phyloP scores from a whole-genome alignment of 140 eudicot genomes.

The Erigeron philadelphicus region DNA sequence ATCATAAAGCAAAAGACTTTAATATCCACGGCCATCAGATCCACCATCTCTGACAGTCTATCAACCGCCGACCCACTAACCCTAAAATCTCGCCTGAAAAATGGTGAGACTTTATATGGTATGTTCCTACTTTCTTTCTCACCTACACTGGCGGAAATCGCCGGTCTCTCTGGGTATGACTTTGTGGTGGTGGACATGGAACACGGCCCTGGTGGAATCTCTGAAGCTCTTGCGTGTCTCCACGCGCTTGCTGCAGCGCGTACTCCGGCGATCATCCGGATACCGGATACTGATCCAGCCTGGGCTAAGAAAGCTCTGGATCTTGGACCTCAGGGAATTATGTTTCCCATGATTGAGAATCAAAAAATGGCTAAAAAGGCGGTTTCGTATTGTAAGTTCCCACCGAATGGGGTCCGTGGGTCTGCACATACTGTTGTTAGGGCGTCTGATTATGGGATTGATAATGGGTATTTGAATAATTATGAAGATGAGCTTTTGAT shows the following conservation, averaged over 20 bases:
- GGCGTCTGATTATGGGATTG: constrained; percentile 74
- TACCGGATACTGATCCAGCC: constrained; percentile 60
- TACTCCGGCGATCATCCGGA: constrained; percentile 68
- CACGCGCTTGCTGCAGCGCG: constrained; percentile 69
- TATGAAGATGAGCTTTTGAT: constrained; percentile 74
- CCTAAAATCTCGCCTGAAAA: constrained; percentile 67
- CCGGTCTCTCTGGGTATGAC: constrained; percentile 82
- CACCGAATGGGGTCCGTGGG: constrained; percentile 81
- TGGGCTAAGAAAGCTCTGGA: constrained; percentile 95
- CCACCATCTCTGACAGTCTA: constrained; percentile 25
- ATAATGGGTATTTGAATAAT: constrained; percentile 56
- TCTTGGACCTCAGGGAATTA: constrained; percentile 85
- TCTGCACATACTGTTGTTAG: constrained; percentile 74
- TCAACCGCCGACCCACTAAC: constrained; percentile 36
- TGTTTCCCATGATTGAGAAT: constrained; percentile 91
- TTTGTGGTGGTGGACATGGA: constrained; percentile 88
- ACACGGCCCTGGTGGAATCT: constrained; percentile 77
- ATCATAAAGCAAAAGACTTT: constrained; percentile 19
- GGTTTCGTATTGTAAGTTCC: constrained; percentile 71
- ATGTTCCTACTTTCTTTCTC: constrained; percentile 75
- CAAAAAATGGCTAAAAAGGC: constrained; percentile 64
- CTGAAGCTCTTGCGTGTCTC: constrained; percentile 59
- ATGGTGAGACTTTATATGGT: constrained; percentile 80
- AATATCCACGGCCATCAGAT: constrained; percentile 20
- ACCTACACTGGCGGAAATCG: constrained; percentile 87